These are phyloP conservation scores for Marchantia polymorpha DNA, from an alignment of 225 moss, liverwort and hornwort genomes.

Conservation along the genomic window DNA sequence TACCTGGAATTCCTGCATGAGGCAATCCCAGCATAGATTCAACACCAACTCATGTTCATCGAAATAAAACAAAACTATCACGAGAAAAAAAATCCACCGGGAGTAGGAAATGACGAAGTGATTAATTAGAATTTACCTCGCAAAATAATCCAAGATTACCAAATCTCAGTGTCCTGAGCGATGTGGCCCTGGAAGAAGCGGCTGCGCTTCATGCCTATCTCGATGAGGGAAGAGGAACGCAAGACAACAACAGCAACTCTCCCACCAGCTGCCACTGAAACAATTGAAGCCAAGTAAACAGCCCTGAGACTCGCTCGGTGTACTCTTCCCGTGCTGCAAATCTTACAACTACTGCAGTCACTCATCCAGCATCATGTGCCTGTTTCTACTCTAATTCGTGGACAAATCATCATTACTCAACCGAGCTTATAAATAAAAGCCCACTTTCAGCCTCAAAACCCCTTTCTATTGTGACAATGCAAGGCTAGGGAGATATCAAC, in stretches of 20 bases:
- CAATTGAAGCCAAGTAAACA: not conserved
- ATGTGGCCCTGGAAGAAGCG: not conserved
- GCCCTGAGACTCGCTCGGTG: not conserved
- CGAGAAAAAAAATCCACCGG: too few relatives aligned
- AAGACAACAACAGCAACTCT: slow-evolving; percentile 8
- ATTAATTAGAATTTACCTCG: too few relatives aligned
- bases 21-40: too few relatives aligned
- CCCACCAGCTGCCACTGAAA: slow-evolving; percentile 4
- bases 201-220: not conserved
- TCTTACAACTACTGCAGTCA: not conserved
- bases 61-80: too few relatives aligned
- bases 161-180: too few relatives aligned
- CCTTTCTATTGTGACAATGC: not conserved
- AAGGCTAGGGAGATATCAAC: not conserved
- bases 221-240: not conserved
- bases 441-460: too few relatives aligned
- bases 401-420: not conserved
- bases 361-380: not conserved
- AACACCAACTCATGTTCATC: too few relatives aligned
- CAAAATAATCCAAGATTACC: too few relatives aligned
- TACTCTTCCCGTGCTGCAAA: not conserved
- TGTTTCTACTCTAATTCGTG: not conserved
- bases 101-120: too few relatives aligned
- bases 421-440: not conserved
- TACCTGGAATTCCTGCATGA: too few relatives aligned